Percentiles rank a stretch among this genome's conserved stretches.
Conservation (phyloP, 305 asterid genomes). For the Fraxinus platypoda region DNA sequence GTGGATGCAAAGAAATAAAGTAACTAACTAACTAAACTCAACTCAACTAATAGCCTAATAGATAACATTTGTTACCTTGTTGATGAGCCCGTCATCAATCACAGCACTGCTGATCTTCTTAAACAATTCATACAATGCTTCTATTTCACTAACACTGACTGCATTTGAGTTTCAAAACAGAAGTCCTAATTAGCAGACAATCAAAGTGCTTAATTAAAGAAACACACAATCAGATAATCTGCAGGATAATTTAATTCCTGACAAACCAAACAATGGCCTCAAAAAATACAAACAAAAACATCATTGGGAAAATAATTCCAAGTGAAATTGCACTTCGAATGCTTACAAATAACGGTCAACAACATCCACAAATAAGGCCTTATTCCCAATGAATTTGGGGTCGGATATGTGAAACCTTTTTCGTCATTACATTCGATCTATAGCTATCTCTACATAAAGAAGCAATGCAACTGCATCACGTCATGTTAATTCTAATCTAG, state of each 20-base stretch:
- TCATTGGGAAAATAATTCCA: background rate
- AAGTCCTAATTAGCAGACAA: slow-evolving; percentile 18
- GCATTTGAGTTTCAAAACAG: slow-evolving; percentile 28
- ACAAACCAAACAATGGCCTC: background rate
- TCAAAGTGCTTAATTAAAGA: slow-evolving; percentile 8
- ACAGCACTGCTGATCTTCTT: slow-evolving; percentile 84
- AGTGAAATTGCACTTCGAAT: background rate
- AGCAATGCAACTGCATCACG: background rate
- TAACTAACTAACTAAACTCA: slow-evolving; percentile 2
- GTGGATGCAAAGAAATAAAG: background rate
- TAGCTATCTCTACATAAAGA: background rate
- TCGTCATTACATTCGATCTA: background rate
- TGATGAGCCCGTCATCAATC: slow-evolving; percentile 77
- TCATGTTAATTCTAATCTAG: background rate
- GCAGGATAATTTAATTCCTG: slow-evolving; percentile 18
- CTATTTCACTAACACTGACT: slow-evolving; percentile 86
- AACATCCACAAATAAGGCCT: background rate
- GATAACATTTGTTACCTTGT: slow-evolving; percentile 55
- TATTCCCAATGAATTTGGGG: background rate
- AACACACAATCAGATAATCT: slow-evolving; percentile 3
- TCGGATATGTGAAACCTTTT: background rate
- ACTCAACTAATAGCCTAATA: background rate
- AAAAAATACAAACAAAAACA: background rate
- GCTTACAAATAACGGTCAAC: background rate
- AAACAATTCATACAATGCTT: slow-evolving; percentile 77